These are phyloP conservation scores for Leishmania arabica DNA, from an alignment of 208 protist species.

Conservation along the genomic window DNA sequence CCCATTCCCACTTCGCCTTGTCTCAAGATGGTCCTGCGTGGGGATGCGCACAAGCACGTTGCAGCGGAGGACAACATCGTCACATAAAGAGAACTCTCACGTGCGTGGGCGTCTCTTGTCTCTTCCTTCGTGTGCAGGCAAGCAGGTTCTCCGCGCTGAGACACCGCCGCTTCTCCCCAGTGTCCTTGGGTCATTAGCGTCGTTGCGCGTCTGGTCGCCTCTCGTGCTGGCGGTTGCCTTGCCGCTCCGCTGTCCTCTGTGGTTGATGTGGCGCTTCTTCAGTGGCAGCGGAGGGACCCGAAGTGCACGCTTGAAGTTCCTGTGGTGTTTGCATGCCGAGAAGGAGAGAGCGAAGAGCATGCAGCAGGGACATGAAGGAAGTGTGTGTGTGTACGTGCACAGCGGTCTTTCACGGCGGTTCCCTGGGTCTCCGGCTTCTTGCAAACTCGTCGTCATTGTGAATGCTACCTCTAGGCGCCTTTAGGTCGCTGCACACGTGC, in stretches of 20 bases:
- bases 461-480: background rate
- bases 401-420: background rate
- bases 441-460: background rate
- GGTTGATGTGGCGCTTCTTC: background rate
- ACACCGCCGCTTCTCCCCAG: background rate
- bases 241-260: background rate
- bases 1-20: background rate
- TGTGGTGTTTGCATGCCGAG: background rate
- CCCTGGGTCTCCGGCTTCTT: background rate
- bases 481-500: background rate
- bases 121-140: background rate
- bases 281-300: background rate
- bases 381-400: background rate
- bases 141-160: background rate
- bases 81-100: background rate
- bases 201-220: background rate
- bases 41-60: background rate
- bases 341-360: background rate
- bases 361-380: background rate
- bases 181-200: no score
- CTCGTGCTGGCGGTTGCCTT: background rate
- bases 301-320: background rate
- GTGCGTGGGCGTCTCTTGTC: background rate
- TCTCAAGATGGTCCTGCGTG: background rate
- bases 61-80: background rate